Evolutionary conservation across 805 yeast genomes (phyloP).

Genomic region (Metschnikowia similis): DNA sequence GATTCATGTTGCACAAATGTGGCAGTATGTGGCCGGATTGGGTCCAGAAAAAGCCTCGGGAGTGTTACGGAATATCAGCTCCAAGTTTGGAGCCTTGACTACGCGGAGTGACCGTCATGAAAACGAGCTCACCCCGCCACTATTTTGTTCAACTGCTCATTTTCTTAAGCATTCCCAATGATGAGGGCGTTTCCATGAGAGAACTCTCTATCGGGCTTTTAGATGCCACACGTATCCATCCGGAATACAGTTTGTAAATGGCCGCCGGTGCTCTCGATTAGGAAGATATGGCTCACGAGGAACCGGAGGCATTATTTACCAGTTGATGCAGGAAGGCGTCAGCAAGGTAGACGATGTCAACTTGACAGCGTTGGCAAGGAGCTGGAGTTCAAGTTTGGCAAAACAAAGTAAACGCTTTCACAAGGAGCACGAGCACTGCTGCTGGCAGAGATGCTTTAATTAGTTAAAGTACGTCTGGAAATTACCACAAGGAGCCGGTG

Average conservation of each 20-base stretch:
- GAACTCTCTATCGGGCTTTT: constrained; percentile 72
- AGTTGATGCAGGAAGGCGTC: constrained; percentile 66
- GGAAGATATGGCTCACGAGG: constrained; percentile 82
- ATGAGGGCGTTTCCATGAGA: constrained; percentile 48
- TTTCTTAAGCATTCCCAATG: constrained; percentile 74
- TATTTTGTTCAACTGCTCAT: constrained; percentile 87
- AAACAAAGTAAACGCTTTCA: constrained; percentile 70
- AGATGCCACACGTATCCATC: constrained; percentile 95
- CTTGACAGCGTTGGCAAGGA: constrained; percentile 88
- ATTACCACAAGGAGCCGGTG: too few species aligned
- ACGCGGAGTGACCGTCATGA: constrained; percentile 81
- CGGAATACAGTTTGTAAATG: constrained; percentile 94
- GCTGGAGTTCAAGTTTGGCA: constrained; percentile 66
- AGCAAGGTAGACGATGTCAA: constrained; percentile 79
- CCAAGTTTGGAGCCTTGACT: constrained; percentile 50
- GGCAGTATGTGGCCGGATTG: constrained; percentile 83
- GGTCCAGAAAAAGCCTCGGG: constrained; percentile 96
- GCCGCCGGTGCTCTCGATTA: constrained; percentile 97
- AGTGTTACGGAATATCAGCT: constrained; percentile 72
- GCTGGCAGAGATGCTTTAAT: too few species aligned
- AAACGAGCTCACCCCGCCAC: constrained; percentile 73
- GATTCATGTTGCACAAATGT: constrained; percentile 59
- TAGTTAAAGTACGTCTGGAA: too few species aligned
- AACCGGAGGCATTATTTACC: constrained; percentile 79
- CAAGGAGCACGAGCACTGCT: too few species aligned